These are phyloP conservation scores for Protomyces inundatus DNA, from an alignment of 1,139 yeast species.

Conservation along the genomic window DNA sequence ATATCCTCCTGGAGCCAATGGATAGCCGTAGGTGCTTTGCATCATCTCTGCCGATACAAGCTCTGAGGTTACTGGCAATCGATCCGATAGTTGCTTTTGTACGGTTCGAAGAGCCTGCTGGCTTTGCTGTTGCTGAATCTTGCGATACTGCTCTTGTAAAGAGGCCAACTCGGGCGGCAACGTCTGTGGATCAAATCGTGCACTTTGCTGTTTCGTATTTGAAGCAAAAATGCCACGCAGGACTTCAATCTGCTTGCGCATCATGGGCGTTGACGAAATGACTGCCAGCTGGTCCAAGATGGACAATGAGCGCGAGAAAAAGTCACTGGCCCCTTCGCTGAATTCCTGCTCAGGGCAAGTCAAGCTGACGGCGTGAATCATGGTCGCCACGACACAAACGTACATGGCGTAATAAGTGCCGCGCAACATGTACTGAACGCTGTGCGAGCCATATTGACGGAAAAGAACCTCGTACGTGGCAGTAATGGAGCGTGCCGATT, in stretches of 20 bases:
- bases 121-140: constrained; percentile 5
- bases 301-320: constrained; percentile 2
- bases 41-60: not conserved
- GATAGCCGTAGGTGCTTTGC: not conserved
- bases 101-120: not conserved
- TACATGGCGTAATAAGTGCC: constrained; percentile 15
- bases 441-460: constrained; percentile 18
- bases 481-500: constrained; percentile 6
- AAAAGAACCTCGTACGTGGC: constrained; percentile 2
- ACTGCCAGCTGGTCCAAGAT: constrained; percentile 17
- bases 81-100: not conserved
- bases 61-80: not conserved
- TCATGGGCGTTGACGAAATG: constrained; percentile 6
- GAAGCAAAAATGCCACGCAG: constrained; percentile 8
- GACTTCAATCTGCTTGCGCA: constrained; percentile 6
- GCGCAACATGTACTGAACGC: constrained; percentile 16
- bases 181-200: not conserved
- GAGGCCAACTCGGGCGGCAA: constrained; percentile 14
- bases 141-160: constrained; percentile 12
- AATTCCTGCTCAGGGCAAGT: constrained; percentile 21
- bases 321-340: constrained; percentile 11
- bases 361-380: constrained; percentile 21
- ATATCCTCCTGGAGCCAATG: not conserved
- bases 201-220: not conserved
- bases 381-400: constrained; percentile 15